Evolutionary conservation across 2,329 filamentous ascomycete genomes (phyloP), one percentile per base, ranked within the genome.

Genomic region (Aspergillus sojae): DNA sequence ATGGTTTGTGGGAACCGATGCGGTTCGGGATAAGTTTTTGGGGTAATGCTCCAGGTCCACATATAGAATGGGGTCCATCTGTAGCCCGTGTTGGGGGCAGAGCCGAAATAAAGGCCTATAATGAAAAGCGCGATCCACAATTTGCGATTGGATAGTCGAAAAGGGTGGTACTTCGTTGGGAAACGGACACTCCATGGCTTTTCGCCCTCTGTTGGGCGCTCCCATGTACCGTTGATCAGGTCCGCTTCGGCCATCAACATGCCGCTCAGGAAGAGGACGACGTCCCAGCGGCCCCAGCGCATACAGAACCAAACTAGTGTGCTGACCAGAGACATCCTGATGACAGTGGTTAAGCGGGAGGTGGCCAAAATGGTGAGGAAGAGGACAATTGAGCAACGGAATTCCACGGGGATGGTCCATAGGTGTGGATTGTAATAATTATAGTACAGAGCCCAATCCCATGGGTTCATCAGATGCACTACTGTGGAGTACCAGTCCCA

Each of bases 351-450:
- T 14, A 80, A 69, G 43, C 78, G 77, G 10, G 78, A 79, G 21
- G 79, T 77, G 7, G 73, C 78, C 16, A 82, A 72, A 14, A 80
- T 73, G 7, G 77, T 74, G 57, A 80, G 65, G 64, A 81, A 81
- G 5, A 82, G 75, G 28, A 79, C 77, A 10, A 82, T 75, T 3
- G 79, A 82, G 64, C 78, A 78, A 48, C 80, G 79, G 57, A 82
- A 79, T 66, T 82, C 80, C 9, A 80, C 76, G 0, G 80, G 79
- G 28, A 82, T 81, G 9, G 80, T 81, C 80, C 80, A 82, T 1
- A 82, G 72, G 60, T 82, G 80, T 12, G 78, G 78, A 53, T 81
- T 80, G 70, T 81, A 81, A 65, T 79, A 75, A 65, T 79, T 80
- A 65, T 79, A 80, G 63, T 75, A 79, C 5, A 79, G 68, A 1